A percentile compares a stretch with the other conserved stretches of the same genome.
These are phyloP conservation scores for Hypoxylon sp. DNA, from an alignment of 2,329 filamentous ascomycete species.

Conservation along the genomic window DNA sequence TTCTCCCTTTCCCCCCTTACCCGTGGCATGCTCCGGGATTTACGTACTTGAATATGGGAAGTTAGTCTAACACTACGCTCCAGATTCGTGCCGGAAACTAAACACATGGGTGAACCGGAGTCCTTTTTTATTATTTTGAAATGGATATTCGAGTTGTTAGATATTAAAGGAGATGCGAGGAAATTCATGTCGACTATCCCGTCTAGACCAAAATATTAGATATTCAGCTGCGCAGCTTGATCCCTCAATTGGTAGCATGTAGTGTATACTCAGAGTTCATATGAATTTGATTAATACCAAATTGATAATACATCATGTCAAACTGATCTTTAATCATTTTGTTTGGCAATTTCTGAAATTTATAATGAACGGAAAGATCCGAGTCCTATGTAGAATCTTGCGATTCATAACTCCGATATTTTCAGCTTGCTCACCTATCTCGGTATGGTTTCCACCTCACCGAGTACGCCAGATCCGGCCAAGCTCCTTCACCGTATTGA, in stretches of 20 bases:
- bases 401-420: background rate
- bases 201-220: conserved; percentile 48
- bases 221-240: background rate
- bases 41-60: background rate
- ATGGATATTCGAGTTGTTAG: conserved; percentile 56
- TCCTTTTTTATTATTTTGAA: conserved; percentile 53
- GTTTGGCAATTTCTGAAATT: background rate
- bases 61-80: background rate
- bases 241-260: background rate
- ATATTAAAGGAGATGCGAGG: conserved; percentile 48
- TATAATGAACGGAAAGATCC: background rate
- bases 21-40: background rate
- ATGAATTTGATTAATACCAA: background rate
- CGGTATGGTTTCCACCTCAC: conserved; percentile 1
- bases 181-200: conserved; percentile 51
- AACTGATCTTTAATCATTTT: background rate
- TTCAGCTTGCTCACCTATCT: background rate
- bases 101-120: conserved; percentile 58
- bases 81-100: conserved; percentile 52
- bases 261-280: background rate
- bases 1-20: background rate
- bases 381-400: background rate
- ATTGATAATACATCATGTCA: background rate
- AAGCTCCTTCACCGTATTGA: conserved; percentile 19
- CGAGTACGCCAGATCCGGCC: conserved; percentile 3